Percentiles rank a stretch among this genome's conserved stretches.
These are phyloP conservation scores for Luvunga scandens DNA, from an alignment of 345 rosid genomes.

Conservation along the genomic window DNA sequence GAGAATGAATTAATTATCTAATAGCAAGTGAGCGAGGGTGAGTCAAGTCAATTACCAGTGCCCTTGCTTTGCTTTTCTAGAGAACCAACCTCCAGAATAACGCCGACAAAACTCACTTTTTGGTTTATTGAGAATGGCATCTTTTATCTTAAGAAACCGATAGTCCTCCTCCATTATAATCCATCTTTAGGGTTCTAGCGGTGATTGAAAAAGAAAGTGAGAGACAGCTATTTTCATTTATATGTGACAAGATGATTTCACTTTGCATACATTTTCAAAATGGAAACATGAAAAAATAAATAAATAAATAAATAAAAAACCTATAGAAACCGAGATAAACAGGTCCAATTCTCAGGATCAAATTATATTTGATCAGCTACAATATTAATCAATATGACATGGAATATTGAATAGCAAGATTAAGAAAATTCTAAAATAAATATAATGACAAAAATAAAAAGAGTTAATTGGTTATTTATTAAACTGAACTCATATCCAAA, in stretches of 20 bases:
- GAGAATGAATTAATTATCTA: neutral
- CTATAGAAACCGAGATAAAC: neutral
- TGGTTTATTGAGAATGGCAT: slow-evolving; percentile 56
- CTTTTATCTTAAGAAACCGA: slow-evolving; percentile 51
- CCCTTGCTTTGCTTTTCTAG: slow-evolving; percentile 49
- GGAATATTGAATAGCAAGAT: too few relatives aligned
- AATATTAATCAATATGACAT: neutral
- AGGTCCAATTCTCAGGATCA: neutral
- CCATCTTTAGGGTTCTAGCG: slow-evolving; percentile 8
- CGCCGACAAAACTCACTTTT: slow-evolving; percentile 57
- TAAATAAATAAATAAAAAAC: neutral
- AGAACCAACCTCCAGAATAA: slow-evolving; percentile 46
- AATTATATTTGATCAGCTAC: neutral
- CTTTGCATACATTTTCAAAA: too few relatives aligned
- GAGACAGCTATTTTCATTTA: too few relatives aligned
- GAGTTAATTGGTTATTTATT: too few relatives aligned
- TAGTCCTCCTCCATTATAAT: slow-evolving; percentile 36
- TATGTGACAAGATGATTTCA: too few relatives aligned
- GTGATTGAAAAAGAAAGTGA: neutral
- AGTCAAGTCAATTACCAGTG: slow-evolving; percentile 38
- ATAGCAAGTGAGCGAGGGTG: neutral
- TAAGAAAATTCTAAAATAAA: too few relatives aligned
- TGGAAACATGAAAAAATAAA: neutral
- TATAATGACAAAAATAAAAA: too few relatives aligned
- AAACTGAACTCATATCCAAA: too few relatives aligned